Evolutionary conservation across 805 yeast genomes (phyloP).

Genomic region (Yamadazyma sp.): DNA sequence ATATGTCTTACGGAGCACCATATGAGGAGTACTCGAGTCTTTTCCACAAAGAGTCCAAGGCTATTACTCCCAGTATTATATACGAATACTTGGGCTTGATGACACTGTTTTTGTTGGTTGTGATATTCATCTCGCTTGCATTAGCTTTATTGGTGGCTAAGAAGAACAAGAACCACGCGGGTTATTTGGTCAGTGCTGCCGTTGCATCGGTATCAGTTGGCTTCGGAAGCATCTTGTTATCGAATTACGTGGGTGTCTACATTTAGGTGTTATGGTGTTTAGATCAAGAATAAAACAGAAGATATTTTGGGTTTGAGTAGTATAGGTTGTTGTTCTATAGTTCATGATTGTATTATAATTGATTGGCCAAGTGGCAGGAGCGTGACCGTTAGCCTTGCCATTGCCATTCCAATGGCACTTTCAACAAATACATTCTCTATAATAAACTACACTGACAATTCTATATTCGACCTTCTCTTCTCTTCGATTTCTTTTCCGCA

Average conservation of each 20-base stretch:
- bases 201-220: conserved; percentile 41
- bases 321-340: too few species aligned
- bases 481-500: too few species aligned
- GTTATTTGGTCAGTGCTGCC: conserved; percentile 29
- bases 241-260: conserved; percentile 46
- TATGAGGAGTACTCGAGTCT: conserved; percentile 27
- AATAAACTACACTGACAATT: too few species aligned
- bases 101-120: conserved; percentile 24
- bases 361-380: too few species aligned
- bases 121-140: conserved; percentile 31
- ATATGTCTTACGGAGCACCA: conserved; percentile 24
- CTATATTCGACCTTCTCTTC: too few species aligned
- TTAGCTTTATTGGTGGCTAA: conserved; percentile 29
- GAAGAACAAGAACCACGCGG: conserved; percentile 23
- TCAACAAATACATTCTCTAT: too few species aligned
- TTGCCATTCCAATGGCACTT: too few species aligned
- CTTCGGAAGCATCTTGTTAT: conserved; percentile 33
- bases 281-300: too few species aligned
- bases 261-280: too few species aligned
- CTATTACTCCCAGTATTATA: conserved; percentile 23
- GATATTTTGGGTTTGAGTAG: too few species aligned
- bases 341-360: too few species aligned
- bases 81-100: conserved; percentile 15
- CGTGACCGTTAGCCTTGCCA: too few species aligned
- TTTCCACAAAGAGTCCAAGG: conserved; percentile 21